Conservation (phyloP, 164 flowering plant species). For the Macadamia integrifolia region DNA sequence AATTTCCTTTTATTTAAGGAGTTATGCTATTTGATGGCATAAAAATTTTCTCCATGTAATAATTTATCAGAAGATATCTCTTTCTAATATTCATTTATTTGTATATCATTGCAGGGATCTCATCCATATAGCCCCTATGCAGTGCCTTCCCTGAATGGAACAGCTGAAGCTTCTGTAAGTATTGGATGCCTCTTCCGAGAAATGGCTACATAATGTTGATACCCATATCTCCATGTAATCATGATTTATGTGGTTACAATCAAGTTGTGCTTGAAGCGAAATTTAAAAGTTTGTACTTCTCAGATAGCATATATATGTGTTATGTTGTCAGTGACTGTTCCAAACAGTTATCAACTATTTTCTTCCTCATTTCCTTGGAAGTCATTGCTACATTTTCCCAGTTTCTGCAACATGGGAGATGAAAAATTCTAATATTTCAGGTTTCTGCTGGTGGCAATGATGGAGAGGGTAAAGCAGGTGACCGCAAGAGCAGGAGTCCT, state of each 20-base stretch:
- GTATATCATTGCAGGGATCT: constrained; percentile 26
- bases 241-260: background rate
- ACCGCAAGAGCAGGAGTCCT: constrained; percentile 20
- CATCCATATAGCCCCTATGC: constrained; percentile 30
- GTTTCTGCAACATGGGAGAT: background rate
- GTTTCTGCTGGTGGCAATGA: constrained; percentile 18
- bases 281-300: background rate
- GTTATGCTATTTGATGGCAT: constrained; percentile 3
- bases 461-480: constrained; percentile 22
- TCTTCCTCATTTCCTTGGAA: too few relatives aligned
- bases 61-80: background rate
- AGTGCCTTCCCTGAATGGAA: constrained; percentile 27
- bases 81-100: constrained; percentile 4
- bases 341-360: background rate
- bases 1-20: background rate
- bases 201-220: background rate
- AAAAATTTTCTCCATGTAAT: background rate
- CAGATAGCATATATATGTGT: background rate
- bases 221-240: background rate
- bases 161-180: constrained; percentile 27
- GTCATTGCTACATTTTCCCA: background rate
- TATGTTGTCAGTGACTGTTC: background rate
- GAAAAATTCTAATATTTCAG: constrained; percentile 12
- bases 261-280: background rate
- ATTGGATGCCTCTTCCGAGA: constrained; percentile 6